Base-by-base conservation (phyloP, 169 alveolate genomes). In the Babesia bigemina region DNA sequence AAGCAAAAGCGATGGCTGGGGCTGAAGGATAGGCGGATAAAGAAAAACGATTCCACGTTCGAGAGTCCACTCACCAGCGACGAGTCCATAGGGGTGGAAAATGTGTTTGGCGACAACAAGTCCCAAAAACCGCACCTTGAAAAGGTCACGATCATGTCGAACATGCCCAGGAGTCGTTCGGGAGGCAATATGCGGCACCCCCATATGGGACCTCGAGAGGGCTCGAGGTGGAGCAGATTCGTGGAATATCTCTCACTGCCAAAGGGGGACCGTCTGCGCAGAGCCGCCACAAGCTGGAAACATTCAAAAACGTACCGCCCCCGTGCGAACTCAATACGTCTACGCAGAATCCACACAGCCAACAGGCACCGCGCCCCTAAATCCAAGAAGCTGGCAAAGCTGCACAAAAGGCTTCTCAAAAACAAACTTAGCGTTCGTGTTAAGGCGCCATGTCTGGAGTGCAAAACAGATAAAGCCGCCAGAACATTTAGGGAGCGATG, bases 111-210 rank as follows among this genome's bases (percentile, higher is more conserved):
- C 49, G 58, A 55, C 17, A 22, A 67, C 55, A 49, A 26, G 39
- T 67, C 66, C 7, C 76, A 67, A 26, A 50, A 39, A 45, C 76
- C 76, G 39, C 76, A 67, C 17, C 60, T 67, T 65, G 76, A 67
- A 8, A 67, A 67, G 66, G 76, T 67, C 33, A 67, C 76, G 12
- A 53, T 52, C 29, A 21, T 67, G 76, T 67, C 76, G n/a, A 67
- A 67, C 48, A 12, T 67, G 53, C 67, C 76, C 4, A n/a, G 76
- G 66, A 67, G 76, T 26, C 16, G 29, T 4, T 52, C 76, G 24
- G 76, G 76, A 6, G 76, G 14, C 8, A 10, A 12, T 4, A 4
- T 67, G 9, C 52, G 24, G 58, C 19, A 29, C 11, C 0, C 76
- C 13, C 50, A 21, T 11, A 16, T 24, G 42, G 21, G 45, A 6